These are phyloP conservation scores for Diaporthe sp. DNA, from an alignment of 2,329 filamentous ascomycete species.

Conservation along the genomic window DNA sequence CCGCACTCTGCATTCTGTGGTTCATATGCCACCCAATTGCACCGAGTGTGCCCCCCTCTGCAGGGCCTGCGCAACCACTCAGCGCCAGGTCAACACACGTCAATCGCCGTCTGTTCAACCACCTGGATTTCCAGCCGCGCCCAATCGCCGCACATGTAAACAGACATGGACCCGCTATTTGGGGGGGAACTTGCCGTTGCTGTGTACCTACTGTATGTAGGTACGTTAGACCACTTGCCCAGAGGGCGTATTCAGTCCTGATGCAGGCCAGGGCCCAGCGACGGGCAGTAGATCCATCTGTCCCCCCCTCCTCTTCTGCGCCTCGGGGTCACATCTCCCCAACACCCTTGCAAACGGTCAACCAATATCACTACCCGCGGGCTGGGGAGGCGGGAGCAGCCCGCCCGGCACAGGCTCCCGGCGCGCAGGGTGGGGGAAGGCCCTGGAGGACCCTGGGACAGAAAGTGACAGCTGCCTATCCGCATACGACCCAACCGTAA, in stretches of 20 bases:
- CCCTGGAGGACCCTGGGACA: constrained; percentile 18
- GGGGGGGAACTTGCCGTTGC: constrained; percentile 21
- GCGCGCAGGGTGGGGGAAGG: constrained; percentile 3
- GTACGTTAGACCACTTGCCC: background rate
- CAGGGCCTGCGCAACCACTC: constrained; percentile 38
- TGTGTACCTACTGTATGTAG: background rate
- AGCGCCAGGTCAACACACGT: constrained; percentile 37
- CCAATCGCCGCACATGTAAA: constrained; percentile 34
- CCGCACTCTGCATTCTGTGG: constrained; percentile 40
- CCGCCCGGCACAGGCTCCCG: constrained; percentile 21
- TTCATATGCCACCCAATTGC: constrained; percentile 29
- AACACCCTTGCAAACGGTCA: constrained; percentile 17
- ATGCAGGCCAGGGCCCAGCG: background rate
- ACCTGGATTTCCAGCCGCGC: constrained; percentile 38
- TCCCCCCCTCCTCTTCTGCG: background rate
- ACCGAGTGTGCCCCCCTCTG: constrained; percentile 8
- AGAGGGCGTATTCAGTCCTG: background rate
- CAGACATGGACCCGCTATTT: constrained; percentile 32
- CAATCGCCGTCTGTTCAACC: constrained; percentile 41
- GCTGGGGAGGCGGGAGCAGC: constrained; percentile 27
- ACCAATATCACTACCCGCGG: constrained; percentile 21
- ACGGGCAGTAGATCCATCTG: constrained; percentile 2
- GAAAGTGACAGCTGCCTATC: constrained; percentile 8
- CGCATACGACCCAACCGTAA: constrained; percentile 15
- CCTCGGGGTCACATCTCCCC: constrained; percentile 4